Evolutionary conservation across 108 stramenopile species (phyloP).

Genomic region (Cylindrotheca fusiformis): DNA sequence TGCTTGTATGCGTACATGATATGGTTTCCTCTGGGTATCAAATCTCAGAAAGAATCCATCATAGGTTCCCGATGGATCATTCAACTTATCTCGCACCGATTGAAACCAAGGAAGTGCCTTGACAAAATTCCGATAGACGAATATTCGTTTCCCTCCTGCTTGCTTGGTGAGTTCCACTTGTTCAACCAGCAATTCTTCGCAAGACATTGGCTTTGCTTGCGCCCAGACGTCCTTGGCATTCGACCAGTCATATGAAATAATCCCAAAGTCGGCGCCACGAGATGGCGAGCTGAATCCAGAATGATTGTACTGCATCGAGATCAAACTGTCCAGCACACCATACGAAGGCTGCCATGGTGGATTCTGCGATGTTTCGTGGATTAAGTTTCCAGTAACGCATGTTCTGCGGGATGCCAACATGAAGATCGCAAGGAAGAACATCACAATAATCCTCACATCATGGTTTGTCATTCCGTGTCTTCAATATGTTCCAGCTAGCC

Average conservation of each 20-base stretch:
- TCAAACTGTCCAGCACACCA: neutral
- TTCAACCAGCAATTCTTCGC: conserved; percentile 2
- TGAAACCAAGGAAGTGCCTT: conserved; percentile 11
- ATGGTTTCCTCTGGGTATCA: no score
- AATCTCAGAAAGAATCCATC: no score
- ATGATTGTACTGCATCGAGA: conserved; percentile 7
- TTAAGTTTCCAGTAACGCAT: no score
- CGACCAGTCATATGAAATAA: conserved; percentile 9
- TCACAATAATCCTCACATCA: no score
- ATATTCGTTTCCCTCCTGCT: neutral
- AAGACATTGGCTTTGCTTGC: neutral
- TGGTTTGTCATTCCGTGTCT: no score
- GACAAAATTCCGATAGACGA: conserved; percentile 11
- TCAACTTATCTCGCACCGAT: conserved; percentile 4
- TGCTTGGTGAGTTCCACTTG: neutral
- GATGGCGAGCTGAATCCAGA: neutral
- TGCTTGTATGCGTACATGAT: no score
- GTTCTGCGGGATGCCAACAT: no score
- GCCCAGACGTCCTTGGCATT: conserved; percentile 5
- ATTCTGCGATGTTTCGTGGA: no score
- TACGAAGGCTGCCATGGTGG: conserved; percentile 11
- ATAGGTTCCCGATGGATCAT: conserved; percentile 6
- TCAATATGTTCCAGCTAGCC: no score
- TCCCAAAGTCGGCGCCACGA: conserved; percentile 3
- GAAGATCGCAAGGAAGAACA: no score